These are phyloP conservation scores for Stephanodiscus triporus DNA, from an alignment of 108 stramenopile species.

Conservation along the genomic window DNA sequence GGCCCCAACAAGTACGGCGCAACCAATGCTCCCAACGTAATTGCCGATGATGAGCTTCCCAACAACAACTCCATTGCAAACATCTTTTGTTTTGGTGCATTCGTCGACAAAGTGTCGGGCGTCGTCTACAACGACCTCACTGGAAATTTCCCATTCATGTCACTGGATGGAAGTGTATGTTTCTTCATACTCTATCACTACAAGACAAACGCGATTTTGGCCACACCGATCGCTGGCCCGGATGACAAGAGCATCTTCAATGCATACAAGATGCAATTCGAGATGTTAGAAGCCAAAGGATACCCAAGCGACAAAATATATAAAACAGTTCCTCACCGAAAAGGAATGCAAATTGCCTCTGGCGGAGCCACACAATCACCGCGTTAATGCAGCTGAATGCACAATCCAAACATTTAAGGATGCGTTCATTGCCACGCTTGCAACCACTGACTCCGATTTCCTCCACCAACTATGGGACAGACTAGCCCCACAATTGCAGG, in stretches of 20 bases:
- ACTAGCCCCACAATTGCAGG: slow-evolving; percentile 32
- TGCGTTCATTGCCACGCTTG: slow-evolving; percentile 25
- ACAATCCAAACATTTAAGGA: slow-evolving; percentile 47
- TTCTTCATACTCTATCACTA: slow-evolving; percentile 46
- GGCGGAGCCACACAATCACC: slow-evolving; percentile 15
- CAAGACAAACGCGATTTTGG: slow-evolving; percentile 36
- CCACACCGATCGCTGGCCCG: slow-evolving; percentile 12
- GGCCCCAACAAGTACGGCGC: background rate
- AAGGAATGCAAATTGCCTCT: slow-evolving; percentile 1
- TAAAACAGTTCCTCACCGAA: slow-evolving; percentile 7
- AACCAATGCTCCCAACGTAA: background rate
- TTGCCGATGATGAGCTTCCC: background rate
- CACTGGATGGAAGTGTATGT: slow-evolving; percentile 22
- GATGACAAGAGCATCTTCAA: background rate
- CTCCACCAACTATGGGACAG: slow-evolving; percentile 34
- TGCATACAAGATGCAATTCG: background rate
- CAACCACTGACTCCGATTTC: slow-evolving; percentile 22
- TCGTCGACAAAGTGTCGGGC: background rate
- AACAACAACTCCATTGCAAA: background rate
- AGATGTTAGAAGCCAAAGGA: background rate
- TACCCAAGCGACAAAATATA: background rate
- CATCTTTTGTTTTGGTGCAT: background rate
- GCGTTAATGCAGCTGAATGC: slow-evolving; percentile 34
- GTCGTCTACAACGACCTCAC: slow-evolving; percentile 5
- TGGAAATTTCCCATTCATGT: slow-evolving; percentile 29